These are phyloP conservation scores for Tremella mesenterica DNA, from an alignment of 768 basidiomycete genomes.

Conservation along the genomic window DNA sequence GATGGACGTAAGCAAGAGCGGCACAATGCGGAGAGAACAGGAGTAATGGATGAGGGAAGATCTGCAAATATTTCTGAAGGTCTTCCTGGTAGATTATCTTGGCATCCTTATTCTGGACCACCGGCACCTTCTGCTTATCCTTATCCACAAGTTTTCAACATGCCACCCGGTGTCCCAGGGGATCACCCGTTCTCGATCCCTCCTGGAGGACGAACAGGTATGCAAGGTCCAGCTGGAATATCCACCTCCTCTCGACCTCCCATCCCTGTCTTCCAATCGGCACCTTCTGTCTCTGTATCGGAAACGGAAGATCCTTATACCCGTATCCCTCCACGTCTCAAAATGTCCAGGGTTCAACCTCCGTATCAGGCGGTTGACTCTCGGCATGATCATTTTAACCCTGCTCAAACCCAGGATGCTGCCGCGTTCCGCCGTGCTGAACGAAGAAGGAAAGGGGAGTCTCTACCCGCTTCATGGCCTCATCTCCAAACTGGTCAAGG, in stretches of 20 bases:
- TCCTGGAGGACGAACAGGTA: not conserved
- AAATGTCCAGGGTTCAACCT: not conserved
- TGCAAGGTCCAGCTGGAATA: not conserved
- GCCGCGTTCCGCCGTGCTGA: not conserved
- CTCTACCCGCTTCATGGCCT: conserved; percentile 5
- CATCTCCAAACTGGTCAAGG: no score
- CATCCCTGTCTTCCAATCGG: not conserved
- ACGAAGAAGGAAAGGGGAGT: conserved; percentile 2
- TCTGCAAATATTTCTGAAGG: no score
- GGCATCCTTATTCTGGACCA: not conserved
- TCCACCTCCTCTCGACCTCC: not conserved
- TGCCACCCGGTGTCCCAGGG: not conserved
- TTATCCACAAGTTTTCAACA: not conserved
- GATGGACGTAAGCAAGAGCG: no score
- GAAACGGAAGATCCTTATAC: not conserved
- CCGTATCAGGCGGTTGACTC: no score
- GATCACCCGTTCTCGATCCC: not conserved
- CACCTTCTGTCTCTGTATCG: not conserved
- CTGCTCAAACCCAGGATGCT: not conserved
- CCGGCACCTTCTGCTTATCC: not conserved
- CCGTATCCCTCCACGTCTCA: not conserved
- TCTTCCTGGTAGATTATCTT: no score
- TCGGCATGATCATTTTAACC: no score
- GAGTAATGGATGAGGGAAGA: no score
- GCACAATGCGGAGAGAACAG: no score